These are phyloP conservation scores for Picea abies DNA, from an alignment of 83 land plant genomes.

Conservation along the genomic window DNA sequence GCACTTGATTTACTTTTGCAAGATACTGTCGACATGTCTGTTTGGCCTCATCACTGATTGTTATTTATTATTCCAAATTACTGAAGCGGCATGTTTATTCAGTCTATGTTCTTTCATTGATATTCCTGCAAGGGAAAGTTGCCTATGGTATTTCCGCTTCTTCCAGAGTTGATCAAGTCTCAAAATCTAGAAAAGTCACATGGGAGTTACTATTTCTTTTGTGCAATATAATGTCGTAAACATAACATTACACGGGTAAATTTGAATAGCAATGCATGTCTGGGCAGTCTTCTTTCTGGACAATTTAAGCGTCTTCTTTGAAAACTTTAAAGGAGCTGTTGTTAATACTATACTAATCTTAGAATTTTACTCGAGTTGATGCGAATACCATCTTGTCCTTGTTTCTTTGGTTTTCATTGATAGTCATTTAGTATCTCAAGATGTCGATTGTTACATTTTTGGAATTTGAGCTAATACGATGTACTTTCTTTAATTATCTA, in stretches of 20 bases:
- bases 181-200: no score
- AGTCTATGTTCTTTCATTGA: background rate
- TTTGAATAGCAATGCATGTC: background rate
- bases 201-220: no score
- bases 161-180: background rate
- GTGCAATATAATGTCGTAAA: no score
- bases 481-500: background rate
- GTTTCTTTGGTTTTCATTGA: background rate
- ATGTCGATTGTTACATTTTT: background rate
- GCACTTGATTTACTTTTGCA: no score
- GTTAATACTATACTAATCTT: no score
- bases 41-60: background rate
- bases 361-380: no score
- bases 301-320: background rate
- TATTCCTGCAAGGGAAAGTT: background rate
- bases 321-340: background rate
- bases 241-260: no score
- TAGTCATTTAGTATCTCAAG: background rate
- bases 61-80: background rate
- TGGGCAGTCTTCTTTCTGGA: background rate
- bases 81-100: background rate
- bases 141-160: background rate
- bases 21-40: background rate
- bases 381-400: no score
- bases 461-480: background rate